Evolutionary conservation across 2,329 filamentous ascomycete genomes (phyloP), one percentile per base, ranked within the genome.

Genomic region (Periconia sp.): DNA sequence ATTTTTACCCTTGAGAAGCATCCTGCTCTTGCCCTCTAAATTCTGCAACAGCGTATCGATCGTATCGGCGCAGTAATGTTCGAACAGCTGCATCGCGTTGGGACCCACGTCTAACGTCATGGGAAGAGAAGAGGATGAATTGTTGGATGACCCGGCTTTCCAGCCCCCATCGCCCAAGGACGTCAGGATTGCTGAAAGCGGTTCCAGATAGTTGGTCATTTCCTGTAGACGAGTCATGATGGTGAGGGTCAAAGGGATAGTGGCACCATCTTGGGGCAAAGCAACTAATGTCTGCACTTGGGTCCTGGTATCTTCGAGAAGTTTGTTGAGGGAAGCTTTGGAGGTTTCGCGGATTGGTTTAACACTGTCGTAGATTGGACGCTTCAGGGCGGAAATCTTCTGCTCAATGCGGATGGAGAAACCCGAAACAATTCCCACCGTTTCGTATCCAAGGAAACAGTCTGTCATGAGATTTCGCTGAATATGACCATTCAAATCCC

Each of bases 151-250:
- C 10, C 73, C 56, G 1, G 69, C 59, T 30, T 77, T 78, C 94
- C 94, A 99, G 35, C 93, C 93, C 1, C 92, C 92, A 64, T 97
- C 92, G 17, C 94, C 94, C 10, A 99, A 77, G 0, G 92, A 96
- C 27, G 94, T 87, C 80, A 99, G 87, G 62, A 99, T 91, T 55
- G 90, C 93, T 2, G 90, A 90, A 18, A 99, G 83, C 1, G 94
- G 92, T 7, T 87, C 84, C 19, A 96, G 81, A 73, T 96, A 97
- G 50, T 88, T 85, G 1, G 92, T 90, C 85, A 99, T 90, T 14
- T 88, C 88, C 63, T 94, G 89, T 15, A 99, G 79, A 27, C 92
- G 87, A 57, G 86, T 87, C 86, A 97, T 93, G 3, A 89, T 91
- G 68, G 96, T 91, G 1, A 85, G 82, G 0, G 94, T 91, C 18